phyloP scores from a whole-genome alignment of 2,329 filamentous ascomycete genomes.

The Ampelomyces quisqualis region DNA sequence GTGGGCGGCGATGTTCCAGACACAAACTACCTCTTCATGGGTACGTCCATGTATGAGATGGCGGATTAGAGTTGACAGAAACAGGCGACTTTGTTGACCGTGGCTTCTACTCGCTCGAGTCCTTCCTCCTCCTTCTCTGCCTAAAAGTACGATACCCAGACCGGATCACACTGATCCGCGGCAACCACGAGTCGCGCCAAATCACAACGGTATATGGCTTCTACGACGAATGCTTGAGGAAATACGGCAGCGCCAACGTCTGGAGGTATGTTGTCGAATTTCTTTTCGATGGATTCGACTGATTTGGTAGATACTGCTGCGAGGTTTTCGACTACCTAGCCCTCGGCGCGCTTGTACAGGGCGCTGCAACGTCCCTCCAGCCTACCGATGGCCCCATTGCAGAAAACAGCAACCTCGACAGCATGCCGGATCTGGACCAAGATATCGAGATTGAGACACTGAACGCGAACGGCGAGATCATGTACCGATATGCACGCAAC shows the following conservation, averaged over 20 bases:
- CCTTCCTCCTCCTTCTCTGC: conserved; percentile 90
- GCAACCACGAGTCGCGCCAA: conserved; percentile 93
- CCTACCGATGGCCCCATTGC: conserved; percentile 59
- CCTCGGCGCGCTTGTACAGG: conserved; percentile 85
- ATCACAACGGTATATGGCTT: conserved; percentile 98
- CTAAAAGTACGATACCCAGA: conserved; percentile 97
- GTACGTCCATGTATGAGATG: too few species aligned
- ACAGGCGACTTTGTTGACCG: conserved; percentile 94
- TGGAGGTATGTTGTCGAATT: conserved; percentile 61
- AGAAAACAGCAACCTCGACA: conserved; percentile 54
- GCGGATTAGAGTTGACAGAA: too few species aligned
- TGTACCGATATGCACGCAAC: conserved; percentile 66
- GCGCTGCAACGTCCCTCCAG: conserved; percentile 67
- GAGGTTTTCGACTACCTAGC: conserved; percentile 98
- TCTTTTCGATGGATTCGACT: too few species aligned
- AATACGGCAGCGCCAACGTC: conserved; percentile 95
- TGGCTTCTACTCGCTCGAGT: conserved; percentile 96
- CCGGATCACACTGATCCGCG: conserved; percentile 92
- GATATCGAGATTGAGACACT: conserved; percentile 93
- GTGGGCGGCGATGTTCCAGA: conserved; percentile 93
- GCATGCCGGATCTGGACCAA: conserved; percentile 57
- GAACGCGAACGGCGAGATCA: conserved; percentile 77
- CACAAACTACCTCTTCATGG: conserved; percentile 97
- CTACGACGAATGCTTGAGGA: conserved; percentile 94
- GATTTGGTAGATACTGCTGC: conserved; percentile 66